phyloP scores from a whole-genome alignment of 371 early-diverging fungal genomes.

The Mucor plumbeus region DNA sequence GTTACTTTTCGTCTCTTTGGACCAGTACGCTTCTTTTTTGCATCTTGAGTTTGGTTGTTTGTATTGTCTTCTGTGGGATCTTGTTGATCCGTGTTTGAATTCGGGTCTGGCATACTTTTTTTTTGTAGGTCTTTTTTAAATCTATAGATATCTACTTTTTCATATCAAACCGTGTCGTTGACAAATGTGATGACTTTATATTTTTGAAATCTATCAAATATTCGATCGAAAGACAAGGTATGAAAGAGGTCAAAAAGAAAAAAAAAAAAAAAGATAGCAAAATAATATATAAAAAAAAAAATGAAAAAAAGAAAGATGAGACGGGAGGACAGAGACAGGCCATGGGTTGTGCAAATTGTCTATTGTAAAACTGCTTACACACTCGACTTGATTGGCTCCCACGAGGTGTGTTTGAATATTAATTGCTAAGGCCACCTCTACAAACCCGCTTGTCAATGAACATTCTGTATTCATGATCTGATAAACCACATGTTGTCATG shows the following conservation, averaged over 20 bases:
- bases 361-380: not conserved
- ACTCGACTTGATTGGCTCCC: not conserved
- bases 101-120: constrained; percentile 21
- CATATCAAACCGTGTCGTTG: not conserved
- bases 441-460: not conserved
- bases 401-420: not conserved
- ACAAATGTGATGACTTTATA: not conserved
- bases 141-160: not conserved
- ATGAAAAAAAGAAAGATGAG: not conserved
- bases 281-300: not conserved
- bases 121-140: constrained; percentile 1
- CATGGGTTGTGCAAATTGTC: not conserved
- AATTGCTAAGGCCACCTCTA: not conserved
- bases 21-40: constrained; percentile 67
- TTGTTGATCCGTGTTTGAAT: constrained; percentile 15
- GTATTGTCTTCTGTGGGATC: constrained; percentile 26
- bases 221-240: too few relatives aligned
- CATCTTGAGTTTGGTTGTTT: constrained; percentile 26
- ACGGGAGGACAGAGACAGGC: not conserved
- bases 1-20: constrained; percentile 77
- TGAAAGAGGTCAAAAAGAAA: not conserved
- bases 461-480: not conserved
- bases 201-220: too few relatives aligned
- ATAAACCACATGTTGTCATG: constrained; percentile 2
- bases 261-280: too few relatives aligned